Evolutionary conservation across 306 rosid species (phyloP), one percentile per base, ranked within the genome.

Genomic region (Lathyrus sativus): DNA sequence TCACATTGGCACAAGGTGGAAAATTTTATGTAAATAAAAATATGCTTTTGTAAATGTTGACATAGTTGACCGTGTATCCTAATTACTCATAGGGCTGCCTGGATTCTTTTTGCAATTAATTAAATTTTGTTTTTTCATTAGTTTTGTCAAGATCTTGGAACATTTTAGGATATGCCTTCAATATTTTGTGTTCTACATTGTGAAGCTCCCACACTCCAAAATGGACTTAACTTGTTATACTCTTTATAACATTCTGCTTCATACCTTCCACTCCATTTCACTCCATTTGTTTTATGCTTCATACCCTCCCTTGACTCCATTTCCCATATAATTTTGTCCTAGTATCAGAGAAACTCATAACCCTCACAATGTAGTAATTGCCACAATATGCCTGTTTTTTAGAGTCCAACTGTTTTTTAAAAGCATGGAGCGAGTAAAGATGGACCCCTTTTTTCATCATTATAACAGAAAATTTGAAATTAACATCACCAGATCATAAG

Each of bases 21-120:
- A 41, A 61, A 38, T 11, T 37, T 60, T 6, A 41, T 62, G 68
- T 41, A 62, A 11, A 41, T 62, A 62, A 22, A 41, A 39, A 22
- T 22, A 19, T 4, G 18, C 14, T 11, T 22, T 24, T 62, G 35
- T 39, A 62, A 41, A 17, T 62, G 33, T 39, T 19, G 67, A 41
- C 19, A 62, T 11, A 19, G 31, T 37, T 17, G 33, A n/a, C 31
- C 18, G 38, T 38, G 24, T 15, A 60, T 11, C 18, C 33, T 14
- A 17, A 17, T 50, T 56, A 56, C 65, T 10, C 28, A 60, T 33
- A 59, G 17, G 44, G 44, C 26, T 35, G 9, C 37, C 24, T 58
- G 43, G 64, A 58, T 58, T 58, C 43, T n/a, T 58, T n/a, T 58
- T 33, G 44, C 44, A n/a, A 33, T 58, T 58, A 33, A n/a, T 31